Base-by-base conservation (phyloP, 306 rosid genomes). In the Sicyos edulis region DNA sequence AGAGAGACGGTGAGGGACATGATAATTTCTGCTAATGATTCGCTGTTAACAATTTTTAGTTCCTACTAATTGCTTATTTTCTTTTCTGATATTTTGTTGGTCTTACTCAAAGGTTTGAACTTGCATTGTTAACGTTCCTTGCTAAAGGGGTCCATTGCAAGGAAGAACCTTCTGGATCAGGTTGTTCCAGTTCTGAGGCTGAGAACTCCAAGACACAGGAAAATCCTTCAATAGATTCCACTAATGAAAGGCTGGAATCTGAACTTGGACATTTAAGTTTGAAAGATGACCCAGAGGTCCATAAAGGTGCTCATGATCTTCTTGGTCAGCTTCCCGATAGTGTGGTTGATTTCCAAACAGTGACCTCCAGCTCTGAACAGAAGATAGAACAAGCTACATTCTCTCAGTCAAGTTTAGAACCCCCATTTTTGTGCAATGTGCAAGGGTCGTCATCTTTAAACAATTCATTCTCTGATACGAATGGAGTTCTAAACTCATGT, bases 91-190 rank as follows among this genome's bases (percentile, higher is more conserved):
- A 50, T 45, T 80, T 54, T 55, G 20, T 74, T 52, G 47, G 29
- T 32, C 49, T 52, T 47, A 6, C 65, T 49, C 15, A 70, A 65
- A 91, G 99, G 92, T 93, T 88, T 78, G 96, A 88, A 70, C 84
- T 93, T 84, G 99, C 97, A 70, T 76, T 93, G 72, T 79, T 77
- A 71, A 74, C 96, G 20, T 83, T 86, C 84, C 86, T 91, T 71
- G 90, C 86, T 72, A 93, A 93, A 83, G 70, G 77, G 55, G 85
- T 92, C 71, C 87, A 72, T 40, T 81, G 79, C 81, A 91, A 86
- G 79, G 88, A 80, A n/a, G 89, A 86, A 84, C 88, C 84, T 80
- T 86, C 85, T 58, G 87, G 76, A 32, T 87, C 80, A 50, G 96
- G 76, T 78, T 82, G 87, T 79, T 77, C 90, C 74, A 77, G 84